phyloP scores from a whole-genome alignment of 139 green algal species.

The Chlorokybus atmophyticus region DNA sequence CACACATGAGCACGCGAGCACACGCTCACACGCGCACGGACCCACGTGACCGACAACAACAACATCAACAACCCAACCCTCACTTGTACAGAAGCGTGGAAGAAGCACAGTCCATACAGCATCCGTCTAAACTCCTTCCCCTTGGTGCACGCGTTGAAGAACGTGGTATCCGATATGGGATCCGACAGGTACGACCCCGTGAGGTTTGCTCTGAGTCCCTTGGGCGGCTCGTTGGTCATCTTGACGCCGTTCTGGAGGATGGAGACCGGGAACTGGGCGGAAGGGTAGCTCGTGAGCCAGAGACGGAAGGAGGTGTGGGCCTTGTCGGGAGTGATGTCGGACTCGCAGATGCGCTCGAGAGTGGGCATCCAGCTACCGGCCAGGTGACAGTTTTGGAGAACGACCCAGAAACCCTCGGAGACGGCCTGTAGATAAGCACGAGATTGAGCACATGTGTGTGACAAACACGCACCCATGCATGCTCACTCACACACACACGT shows the following conservation, averaged over 20 bases:
- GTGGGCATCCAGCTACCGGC: constrained; percentile 51
- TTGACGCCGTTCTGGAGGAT: constrained; percentile 60
- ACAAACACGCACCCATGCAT: no score
- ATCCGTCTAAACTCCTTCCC: constrained; percentile 45
- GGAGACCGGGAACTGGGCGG: constrained; percentile 48
- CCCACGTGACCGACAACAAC: no score
- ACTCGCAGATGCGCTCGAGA: constrained; percentile 59
- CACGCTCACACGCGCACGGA: no score
- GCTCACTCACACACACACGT: no score
- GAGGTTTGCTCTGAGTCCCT: constrained; percentile 45
- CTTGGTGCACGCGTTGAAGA: constrained; percentile 52
- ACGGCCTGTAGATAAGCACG: no score
- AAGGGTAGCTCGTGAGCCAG: constrained; percentile 61
- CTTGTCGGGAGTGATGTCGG: constrained; percentile 4
- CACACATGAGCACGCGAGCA: no score
- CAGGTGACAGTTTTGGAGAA: constrained; percentile 68
- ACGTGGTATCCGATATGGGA: constrained; percentile 43
- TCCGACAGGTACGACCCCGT: constrained; percentile 50
- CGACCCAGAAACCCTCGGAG: constrained; percentile 56
- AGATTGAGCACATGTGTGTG: no score
- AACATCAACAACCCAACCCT: no score
- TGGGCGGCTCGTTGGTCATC: constrained; percentile 71
- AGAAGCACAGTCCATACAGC: constrained; percentile 59
- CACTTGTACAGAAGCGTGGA: constrained; percentile 52
- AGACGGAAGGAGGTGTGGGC: constrained; percentile 43